Conservation (phyloP, 441 rosid genomes). For the Metrosideros polymorpha region DNA sequence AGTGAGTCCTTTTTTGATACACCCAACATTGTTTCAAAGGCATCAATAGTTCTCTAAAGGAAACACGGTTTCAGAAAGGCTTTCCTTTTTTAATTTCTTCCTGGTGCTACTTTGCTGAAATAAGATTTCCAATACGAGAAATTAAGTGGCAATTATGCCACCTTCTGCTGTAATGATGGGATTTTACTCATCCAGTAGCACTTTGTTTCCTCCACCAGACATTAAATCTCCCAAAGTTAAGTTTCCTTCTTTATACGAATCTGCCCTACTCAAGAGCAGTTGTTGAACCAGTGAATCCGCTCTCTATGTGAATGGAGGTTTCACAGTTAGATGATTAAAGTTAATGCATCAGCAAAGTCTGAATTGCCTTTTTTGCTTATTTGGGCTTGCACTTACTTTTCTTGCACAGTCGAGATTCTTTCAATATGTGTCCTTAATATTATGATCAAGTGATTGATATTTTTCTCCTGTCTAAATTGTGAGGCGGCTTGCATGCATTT, state of each 20-base stretch:
- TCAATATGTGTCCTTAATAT: neutral
- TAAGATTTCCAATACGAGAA: neutral
- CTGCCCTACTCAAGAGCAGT: neutral
- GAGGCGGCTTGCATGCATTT: neutral
- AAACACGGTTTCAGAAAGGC: neutral
- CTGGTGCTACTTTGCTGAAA: neutral
- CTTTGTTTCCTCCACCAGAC: neutral
- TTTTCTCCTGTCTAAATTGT: neutral
- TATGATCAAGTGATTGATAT: neutral
- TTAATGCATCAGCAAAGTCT: neutral
- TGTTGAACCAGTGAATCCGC: neutral
- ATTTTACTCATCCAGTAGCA: neutral
- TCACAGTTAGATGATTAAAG: neutral
- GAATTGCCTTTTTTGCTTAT: neutral
- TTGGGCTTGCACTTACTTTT: neutral
- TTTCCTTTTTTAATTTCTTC: neutral
- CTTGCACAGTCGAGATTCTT: neutral
- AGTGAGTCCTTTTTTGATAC: neutral
- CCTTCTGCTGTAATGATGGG: neutral
- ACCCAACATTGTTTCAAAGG: neutral
- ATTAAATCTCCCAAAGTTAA: neutral
- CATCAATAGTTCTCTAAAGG: neutral
- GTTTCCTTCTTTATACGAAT: neutral
- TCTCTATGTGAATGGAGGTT: neutral
- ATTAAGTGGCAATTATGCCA: neutral